Base-by-base conservation (phyloP, 2,329 filamentous ascomycete genomes). In the Colletotrichum sp. region DNA sequence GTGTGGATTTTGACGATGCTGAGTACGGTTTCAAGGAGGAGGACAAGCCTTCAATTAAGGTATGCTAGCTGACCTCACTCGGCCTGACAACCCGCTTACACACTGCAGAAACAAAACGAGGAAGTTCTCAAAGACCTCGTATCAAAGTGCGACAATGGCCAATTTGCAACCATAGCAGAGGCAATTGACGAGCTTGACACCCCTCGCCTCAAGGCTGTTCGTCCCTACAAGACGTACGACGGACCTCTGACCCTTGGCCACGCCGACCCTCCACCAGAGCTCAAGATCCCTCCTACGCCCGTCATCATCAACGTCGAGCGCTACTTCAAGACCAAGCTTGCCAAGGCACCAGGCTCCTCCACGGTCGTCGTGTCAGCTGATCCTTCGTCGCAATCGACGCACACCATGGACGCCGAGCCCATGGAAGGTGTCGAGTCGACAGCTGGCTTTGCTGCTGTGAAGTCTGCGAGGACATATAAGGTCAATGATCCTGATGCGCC, bases 21-120 rank as follows among this genome's bases (percentile, higher is more conserved):
- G 96, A 98, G 3, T 98, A 94, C 81, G 96, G 96, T 57, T 94
- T 95, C 82, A 98, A 98, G 83, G 96, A 98, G 85, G 96, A 98
- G 83, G 91, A 94, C 78, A 99, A 99, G 82, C 86, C 93, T 22
- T 78, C 83, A 1, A 82, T 84, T 68, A 98, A 98, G 89, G 93
- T 93, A 81, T 55, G 69, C 68, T 36, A 82, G 2, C 32, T 60
- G 16, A 25, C 27, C 27, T 7, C 9, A 15, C 5, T 30, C 8
- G 19, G 6, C 39, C 39, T 11, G 19, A 11, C 8, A 55, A 6
- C 2, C 34, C 3, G 69, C 77, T 73, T 8, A 76, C 34, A 27
- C 30, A 65, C 52, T 19, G 4, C 78, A 94, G 92, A 86, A 85
- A n/a, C 85, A 89, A 63, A 98, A 98, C 79, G 97, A 99, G 82